A percentile compares a stretch with the other conserved stretches of the same genome.
These are phyloP conservation scores for Cryoendolithus antarcticus DNA, from an alignment of 2,329 filamentous ascomycete genomes.

Conservation along the genomic window DNA sequence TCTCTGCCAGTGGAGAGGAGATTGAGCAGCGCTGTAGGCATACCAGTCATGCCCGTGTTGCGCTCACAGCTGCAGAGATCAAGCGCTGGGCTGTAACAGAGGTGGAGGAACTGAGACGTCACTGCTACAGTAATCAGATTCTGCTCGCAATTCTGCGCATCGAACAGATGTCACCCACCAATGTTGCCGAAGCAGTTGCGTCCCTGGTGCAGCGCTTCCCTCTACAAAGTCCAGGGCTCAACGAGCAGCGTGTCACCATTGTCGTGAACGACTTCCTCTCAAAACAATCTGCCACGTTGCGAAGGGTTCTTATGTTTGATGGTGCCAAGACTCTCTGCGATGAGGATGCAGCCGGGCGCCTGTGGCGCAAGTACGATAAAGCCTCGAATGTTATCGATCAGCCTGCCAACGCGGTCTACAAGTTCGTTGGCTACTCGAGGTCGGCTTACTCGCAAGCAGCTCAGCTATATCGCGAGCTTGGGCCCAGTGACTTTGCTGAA, in stretches of 20 bases:
- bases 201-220: conserved; percentile 31
- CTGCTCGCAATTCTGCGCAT: too few relatives aligned
- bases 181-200: conserved; percentile 19
- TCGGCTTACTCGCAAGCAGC: conserved; percentile 42
- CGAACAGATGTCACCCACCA: too few relatives aligned
- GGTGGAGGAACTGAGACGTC: conserved; percentile 27
- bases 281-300: conserved; percentile 9
- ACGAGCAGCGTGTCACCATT: conserved; percentile 28
- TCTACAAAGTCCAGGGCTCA: too few relatives aligned
- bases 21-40: conserved; percentile 29
- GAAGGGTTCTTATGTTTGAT: conserved; percentile 45
- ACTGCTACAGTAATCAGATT: conserved; percentile 37
- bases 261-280: conserved; percentile 25
- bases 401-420: conserved; percentile 45
- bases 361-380: conserved; percentile 35
- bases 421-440: conserved; percentile 38
- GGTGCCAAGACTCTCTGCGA: conserved; percentile 44
- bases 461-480: conserved; percentile 35
- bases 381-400: too few relatives aligned
- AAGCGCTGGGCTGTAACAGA: conserved; percentile 38
- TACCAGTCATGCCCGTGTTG: conserved; percentile 9
- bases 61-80: conserved; percentile 27
- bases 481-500: conserved; percentile 30
- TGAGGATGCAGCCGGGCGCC: conserved; percentile 40
- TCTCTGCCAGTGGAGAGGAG: conserved; percentile 31